phyloP scores from a whole-genome alignment of 129 eudicot genomes.

The Pulicaria dysenterica region DNA sequence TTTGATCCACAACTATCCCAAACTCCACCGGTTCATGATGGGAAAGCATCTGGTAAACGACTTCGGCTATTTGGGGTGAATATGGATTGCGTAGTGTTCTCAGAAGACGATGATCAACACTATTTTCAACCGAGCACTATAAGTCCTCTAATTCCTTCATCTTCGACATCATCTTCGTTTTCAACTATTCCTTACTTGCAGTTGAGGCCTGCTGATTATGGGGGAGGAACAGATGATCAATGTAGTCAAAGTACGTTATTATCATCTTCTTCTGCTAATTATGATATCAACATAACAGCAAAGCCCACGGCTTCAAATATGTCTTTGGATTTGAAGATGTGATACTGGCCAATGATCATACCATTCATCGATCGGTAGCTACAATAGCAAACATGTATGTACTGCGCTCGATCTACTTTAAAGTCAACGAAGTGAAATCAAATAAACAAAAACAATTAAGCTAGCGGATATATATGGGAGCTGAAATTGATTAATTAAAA shows the following conservation, averaged over 20 bases:
- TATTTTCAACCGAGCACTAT: constrained; percentile 11
- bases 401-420: constrained; percentile 2
- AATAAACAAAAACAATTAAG: background rate
- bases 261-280: constrained; percentile 23
- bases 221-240: constrained; percentile 14
- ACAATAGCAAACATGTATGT: background rate
- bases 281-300: constrained; percentile 29
- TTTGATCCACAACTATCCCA: constrained; percentile 29
- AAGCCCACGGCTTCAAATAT: constrained; percentile 38
- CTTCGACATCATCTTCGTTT: constrained; percentile 14
- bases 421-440: background rate
- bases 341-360: background rate
- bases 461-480: constrained; percentile 1
- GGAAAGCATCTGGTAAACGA: constrained; percentile 67
- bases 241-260: constrained; percentile 18
- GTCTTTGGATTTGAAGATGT: constrained; percentile 68
- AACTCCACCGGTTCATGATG: constrained; percentile 47
- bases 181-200: constrained; percentile 46
- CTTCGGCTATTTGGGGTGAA: constrained; percentile 89
- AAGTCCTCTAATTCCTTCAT: background rate
- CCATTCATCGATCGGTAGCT: background rate
- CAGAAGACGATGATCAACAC: constrained; percentile 41
- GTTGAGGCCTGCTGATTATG: constrained; percentile 34
- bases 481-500: background rate
- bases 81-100: constrained; percentile 71